Percentiles rank a stretch among this genome's conserved stretches.
phyloP scores from a whole-genome alignment of 139 green algal genomes.

The Chlorella sorokiniana region DNA sequence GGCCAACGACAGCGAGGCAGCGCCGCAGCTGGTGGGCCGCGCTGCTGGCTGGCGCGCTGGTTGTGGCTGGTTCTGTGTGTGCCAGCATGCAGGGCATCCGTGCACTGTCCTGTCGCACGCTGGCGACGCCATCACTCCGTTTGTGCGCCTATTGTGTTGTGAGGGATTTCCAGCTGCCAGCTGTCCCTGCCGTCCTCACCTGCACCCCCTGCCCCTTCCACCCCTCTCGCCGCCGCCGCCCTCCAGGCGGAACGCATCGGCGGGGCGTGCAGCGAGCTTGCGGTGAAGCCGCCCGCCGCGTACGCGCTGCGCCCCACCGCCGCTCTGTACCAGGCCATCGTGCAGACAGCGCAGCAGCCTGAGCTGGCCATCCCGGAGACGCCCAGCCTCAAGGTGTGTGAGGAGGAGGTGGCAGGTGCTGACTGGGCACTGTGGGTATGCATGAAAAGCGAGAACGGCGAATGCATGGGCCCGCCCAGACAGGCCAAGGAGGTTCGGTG shows the following conservation, averaged over 20 bases:
- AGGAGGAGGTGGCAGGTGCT: neutral
- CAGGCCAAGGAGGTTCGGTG: neutral
- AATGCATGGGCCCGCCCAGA: neutral
- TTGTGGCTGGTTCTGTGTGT: neutral
- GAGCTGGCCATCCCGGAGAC: constrained; percentile 54
- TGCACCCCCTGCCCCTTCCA: neutral
- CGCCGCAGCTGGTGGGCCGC: constrained; percentile 34
- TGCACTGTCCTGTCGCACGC: no score
- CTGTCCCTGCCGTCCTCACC: neutral
- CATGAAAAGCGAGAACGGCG: neutral
- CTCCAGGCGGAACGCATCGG: constrained; percentile 40
- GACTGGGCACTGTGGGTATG: neutral
- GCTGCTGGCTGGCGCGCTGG: neutral
- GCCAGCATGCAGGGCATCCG: no score
- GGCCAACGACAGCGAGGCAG: constrained; percentile 58
- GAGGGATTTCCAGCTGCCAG: neutral
- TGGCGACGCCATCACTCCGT: no score
- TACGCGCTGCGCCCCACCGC: neutral
- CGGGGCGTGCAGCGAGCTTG: constrained; percentile 36
- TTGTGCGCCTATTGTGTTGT: neutral
- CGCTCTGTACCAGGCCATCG: constrained; percentile 33
- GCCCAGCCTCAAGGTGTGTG: constrained; percentile 44
- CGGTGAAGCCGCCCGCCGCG: constrained; percentile 37
- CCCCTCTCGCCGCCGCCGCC: neutral
- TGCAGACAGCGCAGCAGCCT: constrained; percentile 32